Evolutionary conservation across 768 basidiomycete genomes (phyloP).

Genomic region (Macrolepiota fuliginosa): DNA sequence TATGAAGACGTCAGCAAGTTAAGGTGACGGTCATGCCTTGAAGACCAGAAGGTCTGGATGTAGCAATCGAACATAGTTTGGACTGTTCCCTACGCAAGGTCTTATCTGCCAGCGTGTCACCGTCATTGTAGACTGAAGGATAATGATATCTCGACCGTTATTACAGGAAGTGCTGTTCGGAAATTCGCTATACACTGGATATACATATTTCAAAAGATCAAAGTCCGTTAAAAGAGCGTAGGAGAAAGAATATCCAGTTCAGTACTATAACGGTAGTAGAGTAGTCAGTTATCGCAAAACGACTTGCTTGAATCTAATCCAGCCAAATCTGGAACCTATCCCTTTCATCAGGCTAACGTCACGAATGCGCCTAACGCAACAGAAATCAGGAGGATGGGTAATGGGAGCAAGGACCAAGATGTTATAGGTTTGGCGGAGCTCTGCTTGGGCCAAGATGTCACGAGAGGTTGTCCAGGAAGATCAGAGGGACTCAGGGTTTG

Average conservation of each 20-base stretch:
- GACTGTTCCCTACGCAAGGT: too few species aligned
- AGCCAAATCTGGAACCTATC: neutral
- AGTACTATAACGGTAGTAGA: neutral
- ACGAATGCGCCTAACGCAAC: neutral
- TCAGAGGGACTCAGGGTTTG: slow-evolving; percentile 34
- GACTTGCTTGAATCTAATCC: neutral
- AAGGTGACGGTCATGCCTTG: too few species aligned
- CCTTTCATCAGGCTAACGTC: neutral
- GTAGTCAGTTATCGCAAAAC: neutral
- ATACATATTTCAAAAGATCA: neutral
- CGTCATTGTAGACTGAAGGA: too few species aligned
- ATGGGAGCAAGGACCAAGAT: slow-evolving; percentile 11
- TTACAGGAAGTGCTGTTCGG: neutral
- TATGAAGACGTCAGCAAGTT: too few species aligned
- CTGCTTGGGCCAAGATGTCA: slow-evolving; percentile 31
- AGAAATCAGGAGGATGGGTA: neutral
- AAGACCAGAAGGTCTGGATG: too few species aligned
- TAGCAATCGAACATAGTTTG: too few species aligned
- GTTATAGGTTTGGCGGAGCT: slow-evolving; percentile 17
- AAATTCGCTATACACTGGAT: neutral
- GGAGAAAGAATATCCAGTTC: neutral
- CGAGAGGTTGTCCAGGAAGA: slow-evolving; percentile 31
- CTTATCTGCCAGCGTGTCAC: too few species aligned
- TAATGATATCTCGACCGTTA: neutral
- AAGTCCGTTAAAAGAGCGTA: neutral